Conservation (phyloP, 148 eudicot species). For the Rhododendron kiyosumense region DNA sequence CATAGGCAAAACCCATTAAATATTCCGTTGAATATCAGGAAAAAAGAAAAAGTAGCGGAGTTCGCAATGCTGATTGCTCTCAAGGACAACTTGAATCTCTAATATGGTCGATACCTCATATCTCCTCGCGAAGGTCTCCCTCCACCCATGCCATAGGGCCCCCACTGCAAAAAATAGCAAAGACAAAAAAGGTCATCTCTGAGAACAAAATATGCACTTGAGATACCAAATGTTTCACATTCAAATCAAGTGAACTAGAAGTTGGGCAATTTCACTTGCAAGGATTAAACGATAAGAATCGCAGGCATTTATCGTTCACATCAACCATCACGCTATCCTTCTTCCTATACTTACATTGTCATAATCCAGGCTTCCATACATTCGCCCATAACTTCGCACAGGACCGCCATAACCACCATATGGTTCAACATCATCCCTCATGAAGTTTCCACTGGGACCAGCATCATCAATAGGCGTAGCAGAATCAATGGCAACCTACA, state of each 20-base stretch:
- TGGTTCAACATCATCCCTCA: constrained; percentile 70
- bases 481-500: constrained; percentile 94
- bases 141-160: constrained; percentile 46
- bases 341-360: constrained; percentile 65
- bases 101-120: constrained; percentile 89
- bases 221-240: not conserved
- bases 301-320: not conserved
- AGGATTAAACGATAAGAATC: not conserved
- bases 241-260: not conserved
- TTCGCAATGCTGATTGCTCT: not conserved
- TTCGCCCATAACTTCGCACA: constrained; percentile 75
- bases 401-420: constrained; percentile 65
- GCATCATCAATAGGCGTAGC: constrained; percentile 93
- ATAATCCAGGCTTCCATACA: constrained; percentile 71
- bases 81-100: constrained; percentile 12
- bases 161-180: constrained; percentile 57
- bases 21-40: not conserved
- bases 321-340: not conserved
- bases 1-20: not conserved
- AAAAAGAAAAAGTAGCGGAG: not conserved
- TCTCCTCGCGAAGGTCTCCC: constrained; percentile 75
- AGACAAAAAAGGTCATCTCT: not conserved
- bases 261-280: not conserved
- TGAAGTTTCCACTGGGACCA: constrained; percentile 59
- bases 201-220: not conserved